Conservation (phyloP, 2,329 filamentous ascomycete species). For the Elsinoe fawcettii region DNA sequence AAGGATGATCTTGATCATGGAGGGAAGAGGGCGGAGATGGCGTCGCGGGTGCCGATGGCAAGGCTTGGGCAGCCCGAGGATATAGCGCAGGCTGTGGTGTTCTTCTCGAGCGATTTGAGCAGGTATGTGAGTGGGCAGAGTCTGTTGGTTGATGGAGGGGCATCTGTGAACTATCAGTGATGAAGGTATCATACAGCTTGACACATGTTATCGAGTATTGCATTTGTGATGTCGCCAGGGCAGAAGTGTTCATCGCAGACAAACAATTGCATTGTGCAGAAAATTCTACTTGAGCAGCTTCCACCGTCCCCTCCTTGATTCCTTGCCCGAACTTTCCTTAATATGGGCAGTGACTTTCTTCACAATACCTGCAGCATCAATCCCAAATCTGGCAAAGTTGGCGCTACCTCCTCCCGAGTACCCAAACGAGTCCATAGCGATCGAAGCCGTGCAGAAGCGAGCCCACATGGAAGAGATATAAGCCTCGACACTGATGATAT, state of each 20-base stretch:
- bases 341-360: constrained; percentile 3
- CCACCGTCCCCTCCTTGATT: not conserved
- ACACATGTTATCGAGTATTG: too few relatives aligned
- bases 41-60: not conserved
- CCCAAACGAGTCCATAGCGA: constrained; percentile 12
- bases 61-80: constrained; percentile 7
- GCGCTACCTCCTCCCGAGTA: constrained; percentile 8
- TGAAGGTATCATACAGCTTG: not conserved
- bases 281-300: not conserved
- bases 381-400: constrained; percentile 12
- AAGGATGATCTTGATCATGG: not conserved
- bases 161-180: constrained; percentile 9
- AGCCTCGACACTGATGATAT: constrained; percentile 9
- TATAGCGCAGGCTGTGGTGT: constrained; percentile 10
- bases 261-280: not conserved
- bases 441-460: constrained; percentile 5
- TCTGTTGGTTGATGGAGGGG: constrained; percentile 8
- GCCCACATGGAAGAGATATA: constrained; percentile 14
- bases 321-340: not conserved
- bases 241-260: too few relatives aligned
- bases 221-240: too few relatives aligned
- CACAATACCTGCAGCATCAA: constrained; percentile 9
- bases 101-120: constrained; percentile 5
- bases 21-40: constrained; percentile 1
- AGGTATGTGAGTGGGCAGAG: constrained; percentile 9